Base-by-base conservation (phyloP, 2,329 filamentous ascomycete genomes). In the Trichocomaceae sp. region DNA sequence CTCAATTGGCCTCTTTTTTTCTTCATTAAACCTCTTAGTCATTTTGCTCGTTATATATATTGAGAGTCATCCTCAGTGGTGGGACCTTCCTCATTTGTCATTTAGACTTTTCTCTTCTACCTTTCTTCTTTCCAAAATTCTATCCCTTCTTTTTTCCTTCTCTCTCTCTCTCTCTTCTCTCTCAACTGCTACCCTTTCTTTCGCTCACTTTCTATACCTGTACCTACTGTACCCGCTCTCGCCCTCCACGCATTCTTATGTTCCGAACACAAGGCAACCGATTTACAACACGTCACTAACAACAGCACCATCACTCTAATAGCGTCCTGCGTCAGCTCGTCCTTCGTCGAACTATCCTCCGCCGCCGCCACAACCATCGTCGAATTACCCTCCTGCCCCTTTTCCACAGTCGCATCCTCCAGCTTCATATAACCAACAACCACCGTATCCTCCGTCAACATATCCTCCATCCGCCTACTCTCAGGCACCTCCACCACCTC, bases 381-480 rank as follows among this genome's bases (percentile, higher is more conserved):
- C 54, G 22, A 48, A 22, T 41, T 50, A 55, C 17, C 31, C 55
- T 50, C 31, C 55, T 50, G 19, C 48, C 33, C 41, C 35, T 17
- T 57, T 47, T 39, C 50, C 47, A 41, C 50, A 44, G 29, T 50
- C 51, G 47, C 54, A 44, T 54, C 47, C 57, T 44, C 29, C 57
- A 35, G 52, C 50, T 42, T 42, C 33, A 10, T 52, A 56, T 49
- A 48, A 52, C 41, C 47, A 46, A 46, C 47, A 46, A 50, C 44
- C 37, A 44, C 44, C 51, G 9, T 53, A 53, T 19, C 49, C 54
- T 29, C 53, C 44, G 29, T 31, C 48, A 37, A 22, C 53, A 29
- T 55, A 55, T 19, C 65, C 64, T 62, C 52, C 58, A 49, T 64
- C 69, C 29, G 62, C 68, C 49, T 68, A 72, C 56, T 69, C 59